phyloP scores from a whole-genome alignment of 805 yeast species.

The Metahyphopichia silvanorum region DNA sequence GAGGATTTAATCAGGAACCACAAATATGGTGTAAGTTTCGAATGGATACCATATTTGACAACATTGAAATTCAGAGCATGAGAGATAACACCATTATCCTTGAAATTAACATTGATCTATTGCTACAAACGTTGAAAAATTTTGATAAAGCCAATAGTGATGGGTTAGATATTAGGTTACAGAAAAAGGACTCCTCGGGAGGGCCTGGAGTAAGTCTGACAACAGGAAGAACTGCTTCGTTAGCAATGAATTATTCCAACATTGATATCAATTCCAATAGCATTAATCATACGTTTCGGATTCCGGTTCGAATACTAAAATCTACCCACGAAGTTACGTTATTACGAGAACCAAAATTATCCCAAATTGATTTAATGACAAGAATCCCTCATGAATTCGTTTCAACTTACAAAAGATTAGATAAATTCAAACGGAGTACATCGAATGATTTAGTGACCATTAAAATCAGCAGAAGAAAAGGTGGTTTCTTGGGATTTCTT shows the following conservation, averaged over 20 bases:
- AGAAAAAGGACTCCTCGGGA: conserved; percentile 35
- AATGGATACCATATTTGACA: conserved; percentile 42
- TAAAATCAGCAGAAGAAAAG: conserved; percentile 40
- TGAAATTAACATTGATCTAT: conserved; percentile 60
- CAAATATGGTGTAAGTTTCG: conserved; percentile 65
- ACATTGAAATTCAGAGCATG: conserved; percentile 49
- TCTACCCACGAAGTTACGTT: conserved; percentile 50
- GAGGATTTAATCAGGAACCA: conserved; percentile 51
- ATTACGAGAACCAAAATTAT: conserved; percentile 59
- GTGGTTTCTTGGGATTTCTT: conserved; percentile 50
- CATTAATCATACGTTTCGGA: conserved; percentile 61
- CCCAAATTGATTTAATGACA: conserved; percentile 54
- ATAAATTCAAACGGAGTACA: conserved; percentile 53
- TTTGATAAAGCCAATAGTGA: conserved; percentile 53
- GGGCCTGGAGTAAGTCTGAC: conserved; percentile 16
- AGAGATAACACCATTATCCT: conserved; percentile 54
- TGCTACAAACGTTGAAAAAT: conserved; percentile 54
- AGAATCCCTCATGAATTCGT: conserved; percentile 47
- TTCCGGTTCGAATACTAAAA: conserved; percentile 66
- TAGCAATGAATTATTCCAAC: conserved; percentile 56
- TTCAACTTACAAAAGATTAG: conserved; percentile 57
- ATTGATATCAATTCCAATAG: conserved; percentile 37
- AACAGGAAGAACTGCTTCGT: conserved; percentile 44
- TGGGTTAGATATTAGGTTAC: conserved; percentile 50
- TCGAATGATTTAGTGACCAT: conserved; percentile 45